phyloP scores from a whole-genome alignment of 2,329 filamentous ascomycete genomes.

The Claviceps cyperi region DNA sequence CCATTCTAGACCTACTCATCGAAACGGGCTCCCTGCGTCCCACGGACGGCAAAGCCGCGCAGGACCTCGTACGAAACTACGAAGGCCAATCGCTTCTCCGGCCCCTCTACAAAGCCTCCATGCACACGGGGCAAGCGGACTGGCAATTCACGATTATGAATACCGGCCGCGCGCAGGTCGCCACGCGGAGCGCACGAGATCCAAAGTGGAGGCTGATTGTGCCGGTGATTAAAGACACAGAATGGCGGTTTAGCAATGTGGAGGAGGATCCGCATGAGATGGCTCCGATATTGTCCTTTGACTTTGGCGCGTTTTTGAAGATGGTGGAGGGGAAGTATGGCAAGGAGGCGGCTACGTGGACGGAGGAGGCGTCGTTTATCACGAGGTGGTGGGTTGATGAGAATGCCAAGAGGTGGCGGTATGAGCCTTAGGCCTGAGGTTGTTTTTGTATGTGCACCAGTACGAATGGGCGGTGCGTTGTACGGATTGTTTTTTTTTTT shows the following conservation, averaged over 20 bases:
- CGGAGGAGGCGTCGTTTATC: constrained; percentile 18
- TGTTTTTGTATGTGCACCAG: not conserved
- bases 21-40: constrained; percentile 18
- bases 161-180: constrained; percentile 12
- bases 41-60: constrained; percentile 12
- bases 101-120: constrained; percentile 12
- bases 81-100: constrained; percentile 22
- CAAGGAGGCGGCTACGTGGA: constrained; percentile 16
- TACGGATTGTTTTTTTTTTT: no score
- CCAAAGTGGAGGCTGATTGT: constrained; percentile 12
- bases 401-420: constrained; percentile 20
- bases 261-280: constrained; percentile 16
- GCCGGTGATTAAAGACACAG: constrained; percentile 13
- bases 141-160: constrained; percentile 15
- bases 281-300: constrained; percentile 14
- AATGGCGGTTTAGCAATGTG: constrained; percentile 19
- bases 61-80: constrained; percentile 19
- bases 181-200: constrained; percentile 9
- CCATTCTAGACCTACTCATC: constrained; percentile 20
- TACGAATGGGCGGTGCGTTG: no score
- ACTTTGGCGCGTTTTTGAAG: constrained; percentile 9
- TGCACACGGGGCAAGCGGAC: constrained; percentile 9
- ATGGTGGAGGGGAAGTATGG: constrained; percentile 12
- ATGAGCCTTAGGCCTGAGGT: constrained; percentile 5
- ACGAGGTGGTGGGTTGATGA: constrained; percentile 21